phyloP scores from a whole-genome alignment of 306 rosid genomes.

The Casuarina glauca region DNA sequence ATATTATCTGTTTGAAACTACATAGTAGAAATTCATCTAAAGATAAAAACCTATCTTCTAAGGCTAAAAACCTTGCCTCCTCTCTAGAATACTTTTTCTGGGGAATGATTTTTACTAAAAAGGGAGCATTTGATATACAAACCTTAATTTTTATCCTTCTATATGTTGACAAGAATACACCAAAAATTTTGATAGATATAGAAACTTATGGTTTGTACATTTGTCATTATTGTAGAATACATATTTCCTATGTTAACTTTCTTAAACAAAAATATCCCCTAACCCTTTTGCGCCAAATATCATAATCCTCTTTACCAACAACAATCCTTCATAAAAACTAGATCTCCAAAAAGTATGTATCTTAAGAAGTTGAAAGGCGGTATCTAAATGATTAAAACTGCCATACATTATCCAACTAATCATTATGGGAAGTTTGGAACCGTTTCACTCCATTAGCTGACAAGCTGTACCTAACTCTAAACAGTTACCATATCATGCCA shows the following conservation, averaged over 20 bases:
- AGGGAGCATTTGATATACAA: neutral
- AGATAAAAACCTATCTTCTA: neutral
- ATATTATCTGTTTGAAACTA: neutral
- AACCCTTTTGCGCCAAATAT: neutral
- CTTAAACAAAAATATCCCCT: neutral
- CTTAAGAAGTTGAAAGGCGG: neutral
- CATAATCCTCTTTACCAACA: neutral
- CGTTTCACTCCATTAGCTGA: neutral
- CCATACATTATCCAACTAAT: neutral
- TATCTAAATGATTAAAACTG: neutral
- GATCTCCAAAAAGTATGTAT: neutral
- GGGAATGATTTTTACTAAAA: neutral
- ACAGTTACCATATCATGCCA: neutral
- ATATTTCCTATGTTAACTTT: neutral
- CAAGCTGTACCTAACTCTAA: neutral
- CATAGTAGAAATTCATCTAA: neutral
- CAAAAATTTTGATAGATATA: neutral
- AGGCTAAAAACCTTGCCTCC: neutral
- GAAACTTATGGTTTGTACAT: neutral
- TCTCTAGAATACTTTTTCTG: neutral
- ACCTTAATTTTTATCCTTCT: neutral
- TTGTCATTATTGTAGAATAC: neutral
- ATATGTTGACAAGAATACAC: neutral
- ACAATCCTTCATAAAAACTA: neutral
- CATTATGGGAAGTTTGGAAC: slow-evolving; percentile 2